Conservation (phyloP, 2,329 filamentous ascomycete species). For the Polytolypa hystricis region DNA sequence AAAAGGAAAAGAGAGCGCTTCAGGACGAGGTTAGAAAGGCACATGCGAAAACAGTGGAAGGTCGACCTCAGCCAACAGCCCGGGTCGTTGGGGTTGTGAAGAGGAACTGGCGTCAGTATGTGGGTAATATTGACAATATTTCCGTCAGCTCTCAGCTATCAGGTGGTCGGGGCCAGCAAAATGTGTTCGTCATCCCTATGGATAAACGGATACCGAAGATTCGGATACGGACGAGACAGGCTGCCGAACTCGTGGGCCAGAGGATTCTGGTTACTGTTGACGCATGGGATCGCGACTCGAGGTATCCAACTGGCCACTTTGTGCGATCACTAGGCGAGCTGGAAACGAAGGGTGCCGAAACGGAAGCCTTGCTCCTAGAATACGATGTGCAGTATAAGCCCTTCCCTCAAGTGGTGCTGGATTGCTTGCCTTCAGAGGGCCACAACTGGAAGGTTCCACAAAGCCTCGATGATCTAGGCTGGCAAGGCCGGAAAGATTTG, state of each 20-base stretch:
- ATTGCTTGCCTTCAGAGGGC: constrained; percentile 82
- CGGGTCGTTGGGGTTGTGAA: constrained; percentile 86
- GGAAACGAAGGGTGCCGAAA: constrained; percentile 95
- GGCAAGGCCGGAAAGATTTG: constrained; percentile 75
- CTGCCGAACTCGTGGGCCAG: constrained; percentile 78
- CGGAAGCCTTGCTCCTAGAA: constrained; percentile 83
- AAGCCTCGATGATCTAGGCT: constrained; percentile 70
- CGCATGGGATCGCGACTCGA: constrained; percentile 84
- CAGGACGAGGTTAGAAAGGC: constrained; percentile 85
- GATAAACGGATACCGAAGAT: constrained; percentile 98
- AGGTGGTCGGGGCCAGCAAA: constrained; percentile 76
- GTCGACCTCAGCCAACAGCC: constrained; percentile 76
- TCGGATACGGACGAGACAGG: constrained; percentile 80
- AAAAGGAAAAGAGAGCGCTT: constrained; percentile 72
- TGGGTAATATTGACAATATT: constrained; percentile 84
- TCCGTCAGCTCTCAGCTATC: constrained; percentile 64
- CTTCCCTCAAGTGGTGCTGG: constrained; percentile 88
- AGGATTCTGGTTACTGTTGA: constrained; percentile 88
- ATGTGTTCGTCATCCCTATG: constrained; percentile 92
- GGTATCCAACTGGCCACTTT: constrained; percentile 88
- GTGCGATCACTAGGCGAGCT: constrained; percentile 85
- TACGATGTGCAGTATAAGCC: constrained; percentile 97
- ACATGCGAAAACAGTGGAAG: constrained; percentile 65
- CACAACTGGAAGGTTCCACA: constrained; percentile 87
- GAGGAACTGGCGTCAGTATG: constrained; percentile 95